Conservation (phyloP, 148 eudicot genomes). For the Diospyros lotus region DNA sequence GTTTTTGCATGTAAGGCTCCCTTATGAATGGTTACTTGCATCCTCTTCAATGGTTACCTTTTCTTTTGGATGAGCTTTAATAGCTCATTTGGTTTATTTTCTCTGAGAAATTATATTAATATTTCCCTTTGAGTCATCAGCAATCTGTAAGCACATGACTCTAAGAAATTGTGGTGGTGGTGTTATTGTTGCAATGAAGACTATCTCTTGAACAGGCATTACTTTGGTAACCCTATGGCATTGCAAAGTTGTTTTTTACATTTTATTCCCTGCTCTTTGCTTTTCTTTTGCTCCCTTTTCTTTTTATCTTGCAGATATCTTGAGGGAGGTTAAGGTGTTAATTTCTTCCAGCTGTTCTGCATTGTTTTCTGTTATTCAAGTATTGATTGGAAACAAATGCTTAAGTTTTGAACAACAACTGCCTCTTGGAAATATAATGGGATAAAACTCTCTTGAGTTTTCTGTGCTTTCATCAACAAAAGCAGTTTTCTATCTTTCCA, state of each 20-base stretch:
- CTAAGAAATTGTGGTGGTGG: neutral
- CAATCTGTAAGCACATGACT: neutral
- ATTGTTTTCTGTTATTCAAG: neutral
- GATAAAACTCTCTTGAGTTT: too few species aligned
- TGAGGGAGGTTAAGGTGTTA: neutral
- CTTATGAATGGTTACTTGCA: neutral
- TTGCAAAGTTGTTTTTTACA: neutral
- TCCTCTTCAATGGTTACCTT: neutral
- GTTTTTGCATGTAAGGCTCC: neutral
- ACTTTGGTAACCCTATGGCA: neutral
- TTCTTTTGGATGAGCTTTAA: too few species aligned
- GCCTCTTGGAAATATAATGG: neutral
- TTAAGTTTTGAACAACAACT: neutral
- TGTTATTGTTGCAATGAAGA: neutral
- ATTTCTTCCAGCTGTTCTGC: neutral
- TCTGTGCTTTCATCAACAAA: too few species aligned
- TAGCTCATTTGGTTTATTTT: neutral
- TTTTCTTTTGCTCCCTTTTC: too few species aligned
- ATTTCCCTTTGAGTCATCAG: neutral
- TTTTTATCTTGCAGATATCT: neutral
- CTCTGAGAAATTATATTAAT: neutral
- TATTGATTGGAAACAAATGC: neutral
- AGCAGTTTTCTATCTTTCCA: too few species aligned
- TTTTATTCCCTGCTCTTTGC: neutral
- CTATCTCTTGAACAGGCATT: neutral